phyloP scores from a whole-genome alignment of 768 basidiomycete species.

The Naganishia vaughanmartiniae region DNA sequence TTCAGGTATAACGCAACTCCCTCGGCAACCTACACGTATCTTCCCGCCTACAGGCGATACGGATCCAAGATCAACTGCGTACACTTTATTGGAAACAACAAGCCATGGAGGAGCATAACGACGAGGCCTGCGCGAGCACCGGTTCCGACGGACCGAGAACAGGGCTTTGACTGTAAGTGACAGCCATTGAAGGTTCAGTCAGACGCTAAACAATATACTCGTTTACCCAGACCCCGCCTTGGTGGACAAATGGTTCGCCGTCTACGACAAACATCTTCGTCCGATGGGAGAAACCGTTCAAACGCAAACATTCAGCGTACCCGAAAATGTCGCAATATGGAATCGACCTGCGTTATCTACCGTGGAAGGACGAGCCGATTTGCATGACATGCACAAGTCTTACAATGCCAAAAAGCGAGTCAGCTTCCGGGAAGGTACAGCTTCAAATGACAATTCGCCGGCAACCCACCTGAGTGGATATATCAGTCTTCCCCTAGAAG shows the following conservation, averaged over 20 bases:
- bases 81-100: conserved; percentile 93
- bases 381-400: conserved; percentile 59
- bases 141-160: conserved; percentile 35
- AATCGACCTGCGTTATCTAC: conserved; percentile 54
- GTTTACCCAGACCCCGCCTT: conserved; percentile 57
- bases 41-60: conserved; percentile 91
- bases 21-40: conserved; percentile 84
- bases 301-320: conserved; percentile 59
- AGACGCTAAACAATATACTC: neutral
- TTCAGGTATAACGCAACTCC: conserved; percentile 88
- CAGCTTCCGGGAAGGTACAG: conserved; percentile 23
- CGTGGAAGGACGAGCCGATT: conserved; percentile 55
- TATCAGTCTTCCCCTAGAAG: conserved; percentile 75
- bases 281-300: conserved; percentile 54
- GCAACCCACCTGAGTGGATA: conserved; percentile 69
- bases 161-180: conserved; percentile 48
- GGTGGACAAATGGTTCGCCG: conserved; percentile 82
- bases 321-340: conserved; percentile 74
- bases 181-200: neutral
- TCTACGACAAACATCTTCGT: conserved; percentile 85
- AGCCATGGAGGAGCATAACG: conserved; percentile 81
- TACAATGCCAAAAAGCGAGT: conserved; percentile 14
- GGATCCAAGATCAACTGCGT: conserved; percentile 80
- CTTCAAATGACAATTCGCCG: conserved; percentile 44
- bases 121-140: conserved; percentile 64